Evolutionary conservation across 352 stramenopile species (phyloP).

Genomic region (Ophiocytium majus): DNA sequence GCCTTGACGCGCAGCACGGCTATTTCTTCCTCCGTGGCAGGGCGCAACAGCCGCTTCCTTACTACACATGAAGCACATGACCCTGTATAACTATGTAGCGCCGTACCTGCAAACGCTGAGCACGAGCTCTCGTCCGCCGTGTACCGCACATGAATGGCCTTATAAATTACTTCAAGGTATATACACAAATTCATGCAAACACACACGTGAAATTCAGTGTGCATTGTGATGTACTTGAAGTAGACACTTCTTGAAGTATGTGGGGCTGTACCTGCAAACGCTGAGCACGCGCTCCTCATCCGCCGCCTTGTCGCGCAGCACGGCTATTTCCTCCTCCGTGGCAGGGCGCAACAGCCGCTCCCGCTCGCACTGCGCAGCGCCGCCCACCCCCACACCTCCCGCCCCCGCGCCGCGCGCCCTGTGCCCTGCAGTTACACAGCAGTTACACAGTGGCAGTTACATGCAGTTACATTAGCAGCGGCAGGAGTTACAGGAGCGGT

Average conservation of each 20-base stretch:
- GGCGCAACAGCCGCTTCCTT: not conserved
- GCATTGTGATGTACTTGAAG: no score
- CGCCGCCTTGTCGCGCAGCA: no score
- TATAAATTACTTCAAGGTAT: no score
- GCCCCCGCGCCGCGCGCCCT: constrained; percentile 23
- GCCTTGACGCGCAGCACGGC: no score
- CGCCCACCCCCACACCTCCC: no score
- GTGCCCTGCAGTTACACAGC: no score
- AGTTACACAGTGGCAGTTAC: no score
- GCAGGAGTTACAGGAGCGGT: no score
- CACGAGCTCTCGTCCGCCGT: no score
- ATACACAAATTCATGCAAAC: not conserved
- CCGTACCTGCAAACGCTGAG: not conserved
- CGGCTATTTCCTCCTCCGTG: constrained; percentile 87
- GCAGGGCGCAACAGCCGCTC: constrained; percentile 73
- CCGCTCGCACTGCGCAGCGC: constrained; percentile 36
- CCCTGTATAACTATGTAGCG: not conserved
- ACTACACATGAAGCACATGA: not conserved
- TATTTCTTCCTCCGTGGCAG: not conserved
- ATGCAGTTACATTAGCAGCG: no score
- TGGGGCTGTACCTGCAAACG: not conserved
- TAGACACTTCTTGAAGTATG: not conserved
- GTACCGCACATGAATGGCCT: no score
- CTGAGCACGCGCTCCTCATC: not conserved
- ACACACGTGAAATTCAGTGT: no score